Evolutionary conservation across 2,329 filamentous ascomycete species (phyloP), one percentile per base, ranked within the genome.

Genomic region (Lachnellula cervina): DNA sequence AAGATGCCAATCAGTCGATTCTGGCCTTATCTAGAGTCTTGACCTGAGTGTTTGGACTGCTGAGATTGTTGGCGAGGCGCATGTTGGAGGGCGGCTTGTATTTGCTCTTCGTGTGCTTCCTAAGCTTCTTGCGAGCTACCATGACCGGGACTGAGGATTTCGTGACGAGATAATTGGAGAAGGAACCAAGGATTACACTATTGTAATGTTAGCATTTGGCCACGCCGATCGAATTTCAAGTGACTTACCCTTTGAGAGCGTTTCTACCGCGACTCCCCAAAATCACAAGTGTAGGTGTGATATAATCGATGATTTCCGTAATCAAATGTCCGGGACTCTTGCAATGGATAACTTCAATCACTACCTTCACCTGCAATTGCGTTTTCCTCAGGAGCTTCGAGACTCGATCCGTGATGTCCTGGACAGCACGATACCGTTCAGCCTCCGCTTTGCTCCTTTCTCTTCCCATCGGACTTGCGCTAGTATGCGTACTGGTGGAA

Each of bases 61-160:
- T 82, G 54, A 96, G 78, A 64, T 95, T 93, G 72, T 96, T 96
- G 60, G 90, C 86, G 61, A 94, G 82, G 57, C 84, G 84, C 58
- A 89, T 46, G 44, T 46, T 76, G 44, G 84, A 82, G 17, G 83
- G 80, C 58, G 83, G 82, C 72, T 87, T 88, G 70, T 88, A 88
- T 70, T 93, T 92, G 70, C 28, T 32, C 28, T 32, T 32, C 28
- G 83, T 86, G 74, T 95, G 89, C 72, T 96, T 96, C 49, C 89
- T 81, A 44, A 97, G 78, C 56, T 89, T 87, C 77, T 96, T 97
- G 57, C 94, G 80, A 7, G 94, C 94, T 37, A 97, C 94, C 94
- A 99, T 99, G 58, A 99, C 94, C 0, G 94, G 94, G 16, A 96
- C 91, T 2, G 90, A 96, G 61, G 90, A 96, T 75, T 97, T 97